These are phyloP conservation scores for Silybum marianum DNA, from an alignment of 129 eudicot species.

Conservation along the genomic window DNA sequence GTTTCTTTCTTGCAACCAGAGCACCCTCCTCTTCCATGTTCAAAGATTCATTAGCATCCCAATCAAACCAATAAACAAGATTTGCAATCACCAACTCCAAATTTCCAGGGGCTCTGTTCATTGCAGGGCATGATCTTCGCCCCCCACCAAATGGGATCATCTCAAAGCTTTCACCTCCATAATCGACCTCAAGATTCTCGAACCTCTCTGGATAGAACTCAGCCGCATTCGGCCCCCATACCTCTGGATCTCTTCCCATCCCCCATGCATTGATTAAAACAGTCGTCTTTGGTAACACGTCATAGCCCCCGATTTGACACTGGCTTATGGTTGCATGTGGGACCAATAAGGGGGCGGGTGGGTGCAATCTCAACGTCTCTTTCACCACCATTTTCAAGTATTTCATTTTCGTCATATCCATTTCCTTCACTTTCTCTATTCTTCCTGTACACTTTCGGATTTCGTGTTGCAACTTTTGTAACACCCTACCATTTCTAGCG, in stretches of 20 bases:
- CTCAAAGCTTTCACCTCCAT: constrained; percentile 18
- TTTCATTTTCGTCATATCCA: constrained; percentile 40
- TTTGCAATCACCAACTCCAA: constrained; percentile 11
- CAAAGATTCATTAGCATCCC: constrained; percentile 23
- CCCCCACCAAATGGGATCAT: constrained; percentile 32
- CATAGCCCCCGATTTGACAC: constrained; percentile 18
- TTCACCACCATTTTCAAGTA: constrained; percentile 50
- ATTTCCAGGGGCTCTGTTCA: constrained; percentile 1
- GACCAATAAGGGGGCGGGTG: constrained; percentile 44
- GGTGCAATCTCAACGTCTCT: constrained; percentile 49
- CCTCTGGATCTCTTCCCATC: constrained; percentile 21
- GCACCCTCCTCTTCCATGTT: constrained; percentile 26
- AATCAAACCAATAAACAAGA: constrained; percentile 37
- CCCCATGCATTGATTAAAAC: constrained; percentile 29
- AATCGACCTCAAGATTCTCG: constrained; percentile 20
- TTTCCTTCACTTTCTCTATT: constrained; percentile 18
- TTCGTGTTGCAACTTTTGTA: constrained; percentile 34
- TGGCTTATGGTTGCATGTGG: constrained; percentile 40
- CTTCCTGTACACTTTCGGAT: constrained; percentile 17
- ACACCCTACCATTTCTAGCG: constrained; percentile 15
- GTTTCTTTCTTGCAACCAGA: constrained; percentile 18
- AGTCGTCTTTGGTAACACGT: not conserved
- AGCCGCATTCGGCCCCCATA: constrained; percentile 18
- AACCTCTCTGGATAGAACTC: constrained; percentile 35
- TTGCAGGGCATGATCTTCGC: constrained; percentile 20